Evolutionary conservation across 176 grass and related monocot species (phyloP).

Genomic region (Ensete ventricosum): DNA sequence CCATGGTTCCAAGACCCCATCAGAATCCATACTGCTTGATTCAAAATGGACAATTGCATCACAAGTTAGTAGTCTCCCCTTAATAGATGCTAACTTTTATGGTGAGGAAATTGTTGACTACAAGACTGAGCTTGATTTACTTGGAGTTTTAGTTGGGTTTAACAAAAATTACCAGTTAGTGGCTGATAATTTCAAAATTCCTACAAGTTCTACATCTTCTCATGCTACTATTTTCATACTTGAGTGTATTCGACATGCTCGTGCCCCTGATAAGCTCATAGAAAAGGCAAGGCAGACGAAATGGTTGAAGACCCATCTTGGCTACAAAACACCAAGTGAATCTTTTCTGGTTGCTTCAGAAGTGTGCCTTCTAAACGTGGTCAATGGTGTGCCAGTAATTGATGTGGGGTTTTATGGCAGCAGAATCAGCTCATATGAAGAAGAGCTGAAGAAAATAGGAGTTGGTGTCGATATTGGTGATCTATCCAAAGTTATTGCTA

Average conservation of each 20-base stretch:
- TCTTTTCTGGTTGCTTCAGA: constrained; percentile 38
- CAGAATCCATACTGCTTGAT: constrained; percentile 34
- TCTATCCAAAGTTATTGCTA: constrained; percentile 27
- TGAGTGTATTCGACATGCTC: constrained; percentile 31
- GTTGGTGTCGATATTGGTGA: constrained; percentile 29
- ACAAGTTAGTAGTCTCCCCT: constrained; percentile 37
- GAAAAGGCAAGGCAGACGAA: constrained; percentile 26
- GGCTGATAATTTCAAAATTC: constrained; percentile 46
- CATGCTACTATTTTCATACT: constrained; percentile 45
- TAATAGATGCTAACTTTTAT: constrained; percentile 48
- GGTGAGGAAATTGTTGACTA: constrained; percentile 28
- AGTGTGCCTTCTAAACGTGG: constrained; percentile 34
- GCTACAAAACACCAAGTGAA: constrained; percentile 31
- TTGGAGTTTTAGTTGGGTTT: constrained; percentile 44
- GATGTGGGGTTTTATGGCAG: constrained; percentile 47
- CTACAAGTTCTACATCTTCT: constrained; percentile 26
- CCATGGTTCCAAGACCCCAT: constrained; percentile 27
- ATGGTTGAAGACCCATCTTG: constrained; percentile 58
- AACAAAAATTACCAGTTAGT: constrained; percentile 35
- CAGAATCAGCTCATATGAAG: constrained; percentile 28
- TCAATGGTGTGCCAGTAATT: constrained; percentile 31
- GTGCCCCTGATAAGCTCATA: constrained; percentile 17
- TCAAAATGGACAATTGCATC: constrained; percentile 33
- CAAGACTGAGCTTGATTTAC: constrained; percentile 47
- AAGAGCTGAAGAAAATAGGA: constrained; percentile 36